These are phyloP conservation scores for Apiospora malaysiana DNA, from an alignment of 2,329 filamentous ascomycete genomes.

Conservation along the genomic window DNA sequence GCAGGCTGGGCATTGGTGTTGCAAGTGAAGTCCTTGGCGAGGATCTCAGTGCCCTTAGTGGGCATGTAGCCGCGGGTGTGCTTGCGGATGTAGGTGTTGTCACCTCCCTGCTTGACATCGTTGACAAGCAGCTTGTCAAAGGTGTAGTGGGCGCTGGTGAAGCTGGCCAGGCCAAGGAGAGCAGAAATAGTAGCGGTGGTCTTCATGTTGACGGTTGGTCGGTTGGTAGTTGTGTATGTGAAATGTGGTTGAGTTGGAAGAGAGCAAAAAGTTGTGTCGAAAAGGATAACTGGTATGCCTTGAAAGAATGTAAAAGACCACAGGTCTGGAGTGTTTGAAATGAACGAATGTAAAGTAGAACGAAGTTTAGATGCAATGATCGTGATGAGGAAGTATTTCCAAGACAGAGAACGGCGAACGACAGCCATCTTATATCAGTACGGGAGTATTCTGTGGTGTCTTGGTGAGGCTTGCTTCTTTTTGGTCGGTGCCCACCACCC, in stretches of 20 bases:
- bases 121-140: slow-evolving; percentile 33
- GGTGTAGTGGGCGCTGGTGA: slow-evolving; percentile 32
- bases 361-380: slow-evolving; percentile 22
- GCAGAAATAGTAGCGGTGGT: slow-evolving; percentile 14
- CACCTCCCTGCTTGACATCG: slow-evolving; percentile 29
- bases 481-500: background rate
- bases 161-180: slow-evolving; percentile 21
- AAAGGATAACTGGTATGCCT: background rate
- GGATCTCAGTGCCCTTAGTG: slow-evolving; percentile 31
- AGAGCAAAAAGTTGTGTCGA: background rate
- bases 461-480: background rate
- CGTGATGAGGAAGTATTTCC: background rate
- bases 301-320: slow-evolving; percentile 21
- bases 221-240: slow-evolving; percentile 1
- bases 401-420: slow-evolving; percentile 2
- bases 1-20: slow-evolving; percentile 33
- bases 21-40: slow-evolving; percentile 38
- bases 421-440: slow-evolving; percentile 11
- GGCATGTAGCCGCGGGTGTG: slow-evolving; percentile 37
- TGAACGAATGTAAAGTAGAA: slow-evolving; percentile 13
- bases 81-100: slow-evolving; percentile 35
- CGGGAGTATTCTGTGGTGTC: too few relatives aligned
- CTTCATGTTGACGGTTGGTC: slow-evolving; percentile 16
- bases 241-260: background rate
- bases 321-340: slow-evolving; percentile 17